Evolutionary conservation across 305 asterid genomes (phyloP).

Genomic region (Euphrasia arctica): DNA sequence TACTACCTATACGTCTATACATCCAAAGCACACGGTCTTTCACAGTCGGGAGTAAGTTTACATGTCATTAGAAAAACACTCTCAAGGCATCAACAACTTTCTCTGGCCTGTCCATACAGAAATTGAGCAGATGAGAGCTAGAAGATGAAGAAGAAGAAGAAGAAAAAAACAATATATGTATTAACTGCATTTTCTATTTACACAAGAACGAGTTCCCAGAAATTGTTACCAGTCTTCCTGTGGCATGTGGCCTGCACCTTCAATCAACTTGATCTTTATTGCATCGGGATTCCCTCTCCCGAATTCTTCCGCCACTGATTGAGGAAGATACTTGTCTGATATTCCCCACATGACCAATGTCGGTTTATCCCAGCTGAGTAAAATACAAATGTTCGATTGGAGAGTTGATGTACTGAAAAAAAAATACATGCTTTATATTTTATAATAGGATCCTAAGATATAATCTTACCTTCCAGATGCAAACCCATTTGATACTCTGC

Average conservation of each 20-base stretch:
- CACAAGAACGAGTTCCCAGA: not conserved
- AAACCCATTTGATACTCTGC: conserved; percentile 70
- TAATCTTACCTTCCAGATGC: conserved; percentile 73
- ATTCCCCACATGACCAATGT: conserved; percentile 86
- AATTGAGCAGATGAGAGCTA: too few species aligned
- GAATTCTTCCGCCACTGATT: conserved; percentile 80
- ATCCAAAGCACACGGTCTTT: not conserved
- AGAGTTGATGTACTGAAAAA: not conserved
- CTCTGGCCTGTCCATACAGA: conserved; percentile 8
- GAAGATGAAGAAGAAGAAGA: too few species aligned
- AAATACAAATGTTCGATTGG: not conserved
- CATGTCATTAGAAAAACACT: conserved; percentile 2
- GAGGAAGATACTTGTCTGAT: conserved; percentile 95
- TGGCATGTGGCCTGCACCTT: conserved; percentile 99
- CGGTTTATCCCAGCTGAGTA: conserved; percentile 79
- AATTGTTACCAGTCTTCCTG: conserved; percentile 86
- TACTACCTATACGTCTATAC: not conserved
- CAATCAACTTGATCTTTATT: conserved; percentile 67
- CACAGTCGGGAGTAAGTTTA: not conserved
- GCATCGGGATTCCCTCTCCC: conserved; percentile 52
- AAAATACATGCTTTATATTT: not conserved
- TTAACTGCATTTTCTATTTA: too few species aligned
- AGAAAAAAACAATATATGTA: too few species aligned
- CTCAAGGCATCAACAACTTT: conserved; percentile 71
- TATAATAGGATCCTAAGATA: not conserved